These are phyloP conservation scores for Pisolithus sp. DNA, from an alignment of 768 basidiomycete species.

Conservation along the genomic window DNA sequence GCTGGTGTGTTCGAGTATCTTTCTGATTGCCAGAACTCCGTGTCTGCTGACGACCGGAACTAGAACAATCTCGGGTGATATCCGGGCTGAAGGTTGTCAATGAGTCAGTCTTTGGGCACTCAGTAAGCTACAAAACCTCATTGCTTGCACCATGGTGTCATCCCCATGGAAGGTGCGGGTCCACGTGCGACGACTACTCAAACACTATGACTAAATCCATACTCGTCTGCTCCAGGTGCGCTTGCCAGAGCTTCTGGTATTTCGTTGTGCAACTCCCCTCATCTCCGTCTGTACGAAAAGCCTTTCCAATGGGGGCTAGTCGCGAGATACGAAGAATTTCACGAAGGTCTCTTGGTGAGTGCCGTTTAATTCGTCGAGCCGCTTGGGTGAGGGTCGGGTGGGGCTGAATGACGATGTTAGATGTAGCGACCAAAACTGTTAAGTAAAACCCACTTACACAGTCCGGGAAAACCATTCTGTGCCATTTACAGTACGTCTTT, in stretches of 20 bases:
- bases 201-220: constrained; percentile 32
- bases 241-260: constrained; percentile 34
- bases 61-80: too few species aligned
- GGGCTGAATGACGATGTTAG: constrained; percentile 14
- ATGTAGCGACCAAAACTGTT: not conserved
- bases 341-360: constrained; percentile 32
- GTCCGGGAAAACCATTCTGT: constrained; percentile 37
- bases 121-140: too few species aligned
- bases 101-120: too few species aligned
- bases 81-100: too few species aligned
- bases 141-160: too few species aligned
- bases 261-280: constrained; percentile 14
- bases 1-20: too few species aligned
- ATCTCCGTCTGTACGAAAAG: constrained; percentile 18
- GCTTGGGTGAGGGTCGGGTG: constrained; percentile 34
- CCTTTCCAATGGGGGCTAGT: constrained; percentile 31
- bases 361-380: constrained; percentile 25
- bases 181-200: constrained; percentile 8
- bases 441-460: constrained; percentile 28
- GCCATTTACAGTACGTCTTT: constrained; percentile 39
- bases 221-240: constrained; percentile 33
- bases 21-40: too few species aligned
- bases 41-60: too few species aligned
- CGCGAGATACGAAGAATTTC: constrained; percentile 39
- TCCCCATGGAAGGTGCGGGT: too few species aligned